Conservation (phyloP, 176 grass and related monocot species). For the Raddia guianensis region DNA sequence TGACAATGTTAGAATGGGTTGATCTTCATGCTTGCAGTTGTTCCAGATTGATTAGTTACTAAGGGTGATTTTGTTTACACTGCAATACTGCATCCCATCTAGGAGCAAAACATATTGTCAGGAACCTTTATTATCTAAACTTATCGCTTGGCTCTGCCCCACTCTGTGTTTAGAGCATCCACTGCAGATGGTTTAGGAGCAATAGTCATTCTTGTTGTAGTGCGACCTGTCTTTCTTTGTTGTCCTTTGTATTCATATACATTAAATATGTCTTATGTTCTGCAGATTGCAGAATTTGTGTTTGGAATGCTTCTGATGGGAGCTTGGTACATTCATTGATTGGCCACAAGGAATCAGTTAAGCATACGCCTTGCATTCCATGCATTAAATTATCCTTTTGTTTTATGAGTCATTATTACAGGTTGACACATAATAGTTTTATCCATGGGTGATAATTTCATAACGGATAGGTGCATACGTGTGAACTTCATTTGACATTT, state of each 20-base stretch:
- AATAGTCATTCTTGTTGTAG: neutral
- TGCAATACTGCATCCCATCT: neutral
- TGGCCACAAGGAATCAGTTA: constrained; percentile 96
- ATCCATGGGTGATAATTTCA: constrained; percentile 3
- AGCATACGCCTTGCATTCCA: constrained; percentile 34
- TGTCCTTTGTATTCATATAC: constrained; percentile 15
- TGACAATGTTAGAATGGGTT: neutral
- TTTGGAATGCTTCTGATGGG: constrained; percentile 99
- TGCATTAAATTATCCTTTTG: constrained; percentile 15
- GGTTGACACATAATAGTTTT: neutral
- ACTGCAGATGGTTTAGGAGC: neutral
- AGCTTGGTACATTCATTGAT: constrained; percentile 97
- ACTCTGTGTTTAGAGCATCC: neutral
- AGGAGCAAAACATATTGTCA: neutral
- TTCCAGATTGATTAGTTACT: neutral
- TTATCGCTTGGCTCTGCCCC: neutral
- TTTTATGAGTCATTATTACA: constrained; percentile 10
- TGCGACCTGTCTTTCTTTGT: constrained; percentile 8
- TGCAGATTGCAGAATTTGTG: constrained; percentile 99
- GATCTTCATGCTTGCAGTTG: neutral
- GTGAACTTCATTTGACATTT: constrained; percentile 1
- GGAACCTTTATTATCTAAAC: neutral
- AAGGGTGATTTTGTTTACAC: neutral
- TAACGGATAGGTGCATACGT: constrained; percentile 13
- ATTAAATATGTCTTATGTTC: constrained; percentile 36